These are phyloP conservation scores for Flueggea neowawraea DNA, from an alignment of 441 rosid genomes.

Conservation along the genomic window DNA sequence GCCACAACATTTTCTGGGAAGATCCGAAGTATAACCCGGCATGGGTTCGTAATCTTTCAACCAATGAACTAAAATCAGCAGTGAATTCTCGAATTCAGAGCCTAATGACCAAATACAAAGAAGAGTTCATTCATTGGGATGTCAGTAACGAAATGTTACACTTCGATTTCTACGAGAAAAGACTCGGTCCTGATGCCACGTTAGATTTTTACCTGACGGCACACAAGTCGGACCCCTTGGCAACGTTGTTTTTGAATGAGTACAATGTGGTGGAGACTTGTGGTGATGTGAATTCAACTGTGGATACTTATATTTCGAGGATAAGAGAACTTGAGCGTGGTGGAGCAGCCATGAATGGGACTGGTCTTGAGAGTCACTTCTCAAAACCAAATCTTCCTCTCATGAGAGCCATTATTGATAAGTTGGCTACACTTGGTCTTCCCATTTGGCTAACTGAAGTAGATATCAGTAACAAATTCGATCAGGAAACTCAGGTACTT, in stretches of 20 bases:
- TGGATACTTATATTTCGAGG: conserved; percentile 52
- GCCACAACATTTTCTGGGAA: conserved; percentile 94
- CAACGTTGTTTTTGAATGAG: conserved; percentile 74
- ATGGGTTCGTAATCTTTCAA: conserved; percentile 53
- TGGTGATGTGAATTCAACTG: conserved; percentile 60
- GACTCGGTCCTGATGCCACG: conserved; percentile 62
- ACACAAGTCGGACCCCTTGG: conserved; percentile 51
- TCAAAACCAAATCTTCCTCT: conserved; percentile 56
- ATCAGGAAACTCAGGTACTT: conserved; percentile 46
- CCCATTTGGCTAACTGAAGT: conserved; percentile 94
- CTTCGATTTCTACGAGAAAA: conserved; percentile 64
- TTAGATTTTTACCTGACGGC: conserved; percentile 51
- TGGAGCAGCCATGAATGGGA: conserved; percentile 57
- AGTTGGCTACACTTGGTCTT: conserved; percentile 54
- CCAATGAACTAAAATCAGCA: conserved; percentile 40
- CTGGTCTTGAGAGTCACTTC: conserved; percentile 80
- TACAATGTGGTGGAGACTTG: conserved; percentile 83
- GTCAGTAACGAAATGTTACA: conserved; percentile 96
- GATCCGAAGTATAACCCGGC: conserved; percentile 61
- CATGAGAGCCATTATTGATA: conserved; percentile 68
- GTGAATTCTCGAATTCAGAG: conserved; percentile 56
- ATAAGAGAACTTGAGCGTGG: conserved; percentile 47
- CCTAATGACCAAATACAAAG: conserved; percentile 70
- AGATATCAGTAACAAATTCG: conserved; percentile 49
- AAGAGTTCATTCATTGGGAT: conserved; percentile 80